Percentiles rank a stretch among this genome's conserved stretches.
phyloP scores from a whole-genome alignment of 371 early-diverging fungal species.

The Blastocladiella emersonii region DNA sequence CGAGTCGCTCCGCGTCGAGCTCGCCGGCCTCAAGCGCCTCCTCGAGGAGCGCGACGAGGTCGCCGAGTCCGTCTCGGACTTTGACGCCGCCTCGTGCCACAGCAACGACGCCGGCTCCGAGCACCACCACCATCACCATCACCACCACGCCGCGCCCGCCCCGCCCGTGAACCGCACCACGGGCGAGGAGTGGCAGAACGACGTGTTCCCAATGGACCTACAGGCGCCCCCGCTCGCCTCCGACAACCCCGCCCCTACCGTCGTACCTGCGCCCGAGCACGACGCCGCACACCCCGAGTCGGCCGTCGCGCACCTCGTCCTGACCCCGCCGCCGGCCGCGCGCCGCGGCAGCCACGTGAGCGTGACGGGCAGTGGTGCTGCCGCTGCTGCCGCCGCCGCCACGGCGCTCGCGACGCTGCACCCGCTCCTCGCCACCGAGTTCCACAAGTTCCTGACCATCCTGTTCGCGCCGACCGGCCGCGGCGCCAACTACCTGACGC shows the following conservation, averaged over 20 bases:
- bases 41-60: neutral
- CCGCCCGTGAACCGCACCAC: neutral
- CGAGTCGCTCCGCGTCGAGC: neutral
- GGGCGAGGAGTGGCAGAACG: neutral
- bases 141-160: neutral
- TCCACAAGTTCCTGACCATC: neutral
- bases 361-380: neutral
- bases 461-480: neutral
- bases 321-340: neutral
- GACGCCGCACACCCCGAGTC: too few species aligned
- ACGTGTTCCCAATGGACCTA: neutral
- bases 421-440: neutral
- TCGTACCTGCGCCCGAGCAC: too few species aligned
- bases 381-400: too few species aligned
- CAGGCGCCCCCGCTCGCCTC: neutral
- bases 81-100: neutral
- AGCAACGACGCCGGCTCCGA: neutral
- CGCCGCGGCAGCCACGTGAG: neutral
- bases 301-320: neutral
- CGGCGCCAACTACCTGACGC: neutral
- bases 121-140: neutral
- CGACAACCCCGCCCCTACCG: neutral
- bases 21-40: neutral
- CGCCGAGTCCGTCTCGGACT: neutral
- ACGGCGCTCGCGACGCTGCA: neutral